Evolutionary conservation across 805 yeast genomes (phyloP).

Genomic region (Metschnikowia hibisci): DNA sequence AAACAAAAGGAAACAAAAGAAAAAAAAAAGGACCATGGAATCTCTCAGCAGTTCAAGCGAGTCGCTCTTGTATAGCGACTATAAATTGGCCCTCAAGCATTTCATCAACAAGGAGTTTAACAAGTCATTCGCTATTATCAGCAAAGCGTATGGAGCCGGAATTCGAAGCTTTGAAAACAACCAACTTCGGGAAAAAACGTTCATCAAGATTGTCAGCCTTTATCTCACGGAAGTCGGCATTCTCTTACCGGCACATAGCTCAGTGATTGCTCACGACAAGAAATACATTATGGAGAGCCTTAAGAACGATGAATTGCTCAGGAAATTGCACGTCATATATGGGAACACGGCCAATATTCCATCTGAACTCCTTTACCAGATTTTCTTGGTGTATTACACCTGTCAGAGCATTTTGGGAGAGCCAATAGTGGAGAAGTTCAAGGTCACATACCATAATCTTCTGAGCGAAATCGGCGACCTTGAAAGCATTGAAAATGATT

Average conservation of each 20-base stretch:
- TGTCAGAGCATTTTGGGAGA: constrained; percentile 18
- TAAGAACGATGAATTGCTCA: constrained; percentile 17
- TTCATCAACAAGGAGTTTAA: constrained; percentile 37
- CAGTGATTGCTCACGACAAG: constrained; percentile 7
- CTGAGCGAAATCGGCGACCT: constrained; percentile 6
- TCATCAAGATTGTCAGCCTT: constrained; percentile 31
- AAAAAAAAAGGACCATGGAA: too few relatives aligned
- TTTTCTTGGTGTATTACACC: constrained; percentile 27
- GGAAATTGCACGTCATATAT: constrained; percentile 19
- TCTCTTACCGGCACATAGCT: constrained; percentile 8
- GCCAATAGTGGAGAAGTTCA: constrained; percentile 12
- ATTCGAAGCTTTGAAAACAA: constrained; percentile 23
- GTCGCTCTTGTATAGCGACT: constrained; percentile 16
- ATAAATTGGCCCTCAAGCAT: constrained; percentile 34
- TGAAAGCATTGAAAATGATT: constrained; percentile 12
- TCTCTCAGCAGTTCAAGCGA: constrained; percentile 9
- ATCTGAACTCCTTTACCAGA: constrained; percentile 30
- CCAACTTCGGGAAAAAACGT: constrained; percentile 25
- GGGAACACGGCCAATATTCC: constrained; percentile 25
- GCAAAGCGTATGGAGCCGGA: constrained; percentile 20
- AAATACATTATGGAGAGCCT: constrained; percentile 15
- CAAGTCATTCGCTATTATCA: constrained; percentile 28
- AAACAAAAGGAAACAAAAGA: too few relatives aligned
- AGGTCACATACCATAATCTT: constrained; percentile 12
- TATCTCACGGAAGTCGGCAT: constrained; percentile 37